phyloP scores from a whole-genome alignment of 2,329 filamentous ascomycete genomes.

The Volutella citrinella region DNA sequence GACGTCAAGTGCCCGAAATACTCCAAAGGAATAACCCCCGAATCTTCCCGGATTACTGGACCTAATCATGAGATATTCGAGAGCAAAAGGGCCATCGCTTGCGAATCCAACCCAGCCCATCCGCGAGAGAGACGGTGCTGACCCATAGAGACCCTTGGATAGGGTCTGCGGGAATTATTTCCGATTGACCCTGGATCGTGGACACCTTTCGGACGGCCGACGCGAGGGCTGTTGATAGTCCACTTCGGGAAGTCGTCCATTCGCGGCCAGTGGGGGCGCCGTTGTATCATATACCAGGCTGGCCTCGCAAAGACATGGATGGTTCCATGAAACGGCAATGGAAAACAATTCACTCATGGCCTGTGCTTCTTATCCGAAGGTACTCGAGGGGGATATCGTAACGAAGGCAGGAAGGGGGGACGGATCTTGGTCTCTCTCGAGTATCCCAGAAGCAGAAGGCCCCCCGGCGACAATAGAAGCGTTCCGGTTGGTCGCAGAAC shows the following conservation, averaged over 20 bases:
- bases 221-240: conserved; percentile 7
- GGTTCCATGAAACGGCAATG: conserved; percentile 10
- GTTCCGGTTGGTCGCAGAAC: conserved; percentile 6
- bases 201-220: conserved; percentile 3
- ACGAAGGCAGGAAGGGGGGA: too few species aligned
- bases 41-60: conserved; percentile 10
- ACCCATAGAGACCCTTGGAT: conserved; percentile 8
- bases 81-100: conserved; percentile 9
- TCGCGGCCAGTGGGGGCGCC: conserved; percentile 2
- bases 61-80: conserved; percentile 8
- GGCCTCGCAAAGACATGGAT: conserved; percentile 9
- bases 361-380: conserved; percentile 9
- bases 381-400: too few species aligned
- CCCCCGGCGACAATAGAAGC: conserved; percentile 7
- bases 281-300: conserved; percentile 6
- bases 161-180: conserved; percentile 9
- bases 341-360: conserved; percentile 11
- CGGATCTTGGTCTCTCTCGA: too few species aligned
- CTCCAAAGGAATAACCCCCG: conserved; percentile 9
- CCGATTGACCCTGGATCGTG: conserved; percentile 6
- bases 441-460: conserved; percentile 2
- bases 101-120: conserved; percentile 8
- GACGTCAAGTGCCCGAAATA: conserved; percentile 10
- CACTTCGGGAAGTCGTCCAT: conserved; percentile 9
- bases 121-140: conserved; percentile 8